A percentile compares a stretch with the other conserved stretches of the same genome.
phyloP scores from a whole-genome alignment of 805 yeast species.

The Vanderwaltozyma tropicalis region DNA sequence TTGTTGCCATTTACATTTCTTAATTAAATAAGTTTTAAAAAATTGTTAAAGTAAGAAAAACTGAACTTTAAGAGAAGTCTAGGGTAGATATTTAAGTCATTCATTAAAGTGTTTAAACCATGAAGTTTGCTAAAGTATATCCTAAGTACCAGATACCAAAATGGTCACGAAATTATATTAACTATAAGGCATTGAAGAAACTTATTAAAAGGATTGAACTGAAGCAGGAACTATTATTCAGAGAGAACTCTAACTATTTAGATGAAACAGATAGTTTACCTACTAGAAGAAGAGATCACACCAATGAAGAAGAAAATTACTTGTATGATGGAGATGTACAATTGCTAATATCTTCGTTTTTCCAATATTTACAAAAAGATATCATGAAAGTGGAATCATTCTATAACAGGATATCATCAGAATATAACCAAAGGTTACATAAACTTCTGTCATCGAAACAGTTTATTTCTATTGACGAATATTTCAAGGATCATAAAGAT shows the following conservation, averaged over 20 bases:
- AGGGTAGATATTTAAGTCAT: too few species aligned
- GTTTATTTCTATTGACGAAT: constrained; percentile 2
- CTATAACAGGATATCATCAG: constrained; percentile 60
- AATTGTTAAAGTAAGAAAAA: too few species aligned
- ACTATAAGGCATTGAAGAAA: constrained; percentile 76
- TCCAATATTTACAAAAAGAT: constrained; percentile 68
- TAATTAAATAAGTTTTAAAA: too few species aligned
- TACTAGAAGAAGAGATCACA: constrained; percentile 6
- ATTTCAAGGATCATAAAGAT: not conserved
- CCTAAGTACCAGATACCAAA: constrained; percentile 86
- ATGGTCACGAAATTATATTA: constrained; percentile 74
- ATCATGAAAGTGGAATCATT: constrained; percentile 74
- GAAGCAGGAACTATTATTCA: constrained; percentile 30
- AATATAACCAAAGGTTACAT: constrained; percentile 60
- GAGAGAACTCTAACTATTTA: constrained; percentile 7
- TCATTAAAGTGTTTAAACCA: too few species aligned
- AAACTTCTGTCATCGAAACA: constrained; percentile 33
- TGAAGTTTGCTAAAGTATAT: constrained; percentile 79
- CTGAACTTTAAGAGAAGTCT: too few species aligned
- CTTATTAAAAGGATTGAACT: constrained; percentile 55
- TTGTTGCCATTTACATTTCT: too few species aligned
- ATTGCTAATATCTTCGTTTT: constrained; percentile 51
- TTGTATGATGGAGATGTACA: constrained; percentile 36
- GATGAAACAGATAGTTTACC: constrained; percentile 2
- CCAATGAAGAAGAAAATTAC: constrained; percentile 5